Percentiles rank a stretch among this genome's conserved stretches.
Conservation (phyloP, 495 filamentous ascomycete genomes). For the Talaromyces trachyspermus region DNA sequence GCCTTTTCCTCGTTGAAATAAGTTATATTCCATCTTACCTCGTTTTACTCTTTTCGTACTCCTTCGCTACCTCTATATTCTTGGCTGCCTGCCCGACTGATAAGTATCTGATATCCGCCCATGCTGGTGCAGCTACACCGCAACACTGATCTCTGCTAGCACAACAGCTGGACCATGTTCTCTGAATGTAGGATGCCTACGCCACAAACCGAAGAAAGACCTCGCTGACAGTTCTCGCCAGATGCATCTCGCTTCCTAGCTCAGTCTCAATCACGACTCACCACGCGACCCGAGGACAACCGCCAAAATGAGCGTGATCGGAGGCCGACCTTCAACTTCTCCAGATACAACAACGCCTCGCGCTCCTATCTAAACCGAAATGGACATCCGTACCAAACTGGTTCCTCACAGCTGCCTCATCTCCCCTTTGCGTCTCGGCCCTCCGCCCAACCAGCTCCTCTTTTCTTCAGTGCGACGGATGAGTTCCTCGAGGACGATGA, state of each 20-base stretch:
- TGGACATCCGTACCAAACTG: slow-evolving; percentile 66
- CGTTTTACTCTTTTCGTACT: slow-evolving; percentile 11
- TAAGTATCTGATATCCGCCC: not conserved
- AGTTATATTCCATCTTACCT: not conserved
- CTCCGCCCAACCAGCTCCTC: slow-evolving; percentile 65
- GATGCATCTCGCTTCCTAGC: slow-evolving; percentile 97
- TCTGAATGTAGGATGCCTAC: slow-evolving; percentile 58
- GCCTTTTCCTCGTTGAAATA: not conserved
- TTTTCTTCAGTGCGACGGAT: slow-evolving; percentile 85
- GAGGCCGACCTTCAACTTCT: slow-evolving; percentile 31
- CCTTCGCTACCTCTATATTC: too few relatives aligned
- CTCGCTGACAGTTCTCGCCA: slow-evolving; percentile 27
- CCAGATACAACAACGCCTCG: slow-evolving; percentile 36
- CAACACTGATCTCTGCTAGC: not conserved
- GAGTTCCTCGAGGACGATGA: slow-evolving; percentile 84
- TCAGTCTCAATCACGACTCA: slow-evolving; percentile 88
- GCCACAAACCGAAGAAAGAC: not conserved
- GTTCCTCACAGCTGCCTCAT: slow-evolving; percentile 60
- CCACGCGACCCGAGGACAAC: slow-evolving; percentile 55
- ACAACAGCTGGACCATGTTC: slow-evolving; percentile 59
- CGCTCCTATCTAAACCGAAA: slow-evolving; percentile 44
- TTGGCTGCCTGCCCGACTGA: too few relatives aligned
- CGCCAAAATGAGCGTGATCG: slow-evolving; percentile 41
- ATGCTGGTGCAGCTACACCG: not conserved
- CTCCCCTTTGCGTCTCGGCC: slow-evolving; percentile 71